These are phyloP conservation scores for Microstroma glucosiphilum DNA, from an alignment of 1,284 basidiomycete genomes.

Conservation along the genomic window DNA sequence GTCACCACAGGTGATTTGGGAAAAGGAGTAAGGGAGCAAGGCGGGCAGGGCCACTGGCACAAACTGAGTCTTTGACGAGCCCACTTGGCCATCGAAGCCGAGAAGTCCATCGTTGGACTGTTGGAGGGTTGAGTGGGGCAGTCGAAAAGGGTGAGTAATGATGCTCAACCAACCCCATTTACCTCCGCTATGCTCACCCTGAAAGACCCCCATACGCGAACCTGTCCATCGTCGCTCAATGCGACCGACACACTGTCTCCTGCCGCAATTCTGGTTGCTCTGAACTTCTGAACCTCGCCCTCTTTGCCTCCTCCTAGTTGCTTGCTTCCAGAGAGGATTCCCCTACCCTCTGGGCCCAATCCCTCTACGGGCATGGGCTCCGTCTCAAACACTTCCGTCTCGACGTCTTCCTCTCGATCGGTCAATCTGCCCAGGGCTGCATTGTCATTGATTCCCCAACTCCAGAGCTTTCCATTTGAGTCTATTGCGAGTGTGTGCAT, in stretches of 20 bases:
- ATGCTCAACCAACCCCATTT: slow-evolving; percentile 48
- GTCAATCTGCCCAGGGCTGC: slow-evolving; percentile 73
- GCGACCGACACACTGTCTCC: slow-evolving; percentile 81
- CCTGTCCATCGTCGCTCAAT: slow-evolving; percentile 67
- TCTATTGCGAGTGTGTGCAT: slow-evolving; percentile 49
- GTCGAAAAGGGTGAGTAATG: not conserved
- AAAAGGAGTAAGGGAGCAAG: slow-evolving; percentile 58
- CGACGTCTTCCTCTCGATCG: slow-evolving; percentile 61
- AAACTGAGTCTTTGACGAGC: slow-evolving; percentile 33
- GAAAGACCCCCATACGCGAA: slow-evolving; percentile 62
- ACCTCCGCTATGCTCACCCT: slow-evolving; percentile 56
- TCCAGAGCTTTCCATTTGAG: slow-evolving; percentile 48
- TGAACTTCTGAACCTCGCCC: slow-evolving; percentile 64
- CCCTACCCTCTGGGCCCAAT: slow-evolving; percentile 51
- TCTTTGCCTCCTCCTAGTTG: slow-evolving; percentile 62
- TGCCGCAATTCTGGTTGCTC: slow-evolving; percentile 72
- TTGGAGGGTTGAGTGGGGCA: slow-evolving; percentile 2
- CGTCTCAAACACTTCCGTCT: slow-evolving; percentile 71
- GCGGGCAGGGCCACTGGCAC: slow-evolving; percentile 49
- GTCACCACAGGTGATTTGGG: slow-evolving; percentile 70
- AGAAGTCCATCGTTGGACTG: slow-evolving; percentile 70
- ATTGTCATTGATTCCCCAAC: slow-evolving; percentile 86
- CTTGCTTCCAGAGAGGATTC: slow-evolving; percentile 53
- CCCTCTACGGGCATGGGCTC: slow-evolving; percentile 68
- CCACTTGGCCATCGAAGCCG: slow-evolving; percentile 67